Evolutionary conservation across 179 eudicot species (phyloP).

Genomic region (Spergularia azorica): DNA sequence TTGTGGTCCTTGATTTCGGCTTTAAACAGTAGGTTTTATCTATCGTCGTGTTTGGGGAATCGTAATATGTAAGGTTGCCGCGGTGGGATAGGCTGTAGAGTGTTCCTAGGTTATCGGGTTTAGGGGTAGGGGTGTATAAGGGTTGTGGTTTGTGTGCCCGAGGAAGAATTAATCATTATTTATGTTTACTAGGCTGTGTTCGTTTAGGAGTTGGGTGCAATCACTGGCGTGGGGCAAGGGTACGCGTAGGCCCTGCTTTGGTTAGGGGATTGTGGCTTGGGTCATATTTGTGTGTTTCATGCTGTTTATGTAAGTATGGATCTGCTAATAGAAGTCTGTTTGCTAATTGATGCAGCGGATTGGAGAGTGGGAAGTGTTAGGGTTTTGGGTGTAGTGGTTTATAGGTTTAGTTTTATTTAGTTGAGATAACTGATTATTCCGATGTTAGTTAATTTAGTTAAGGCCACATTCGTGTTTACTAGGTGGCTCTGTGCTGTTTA

Average conservation of each 20-base stretch:
- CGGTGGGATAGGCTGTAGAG: background rate
- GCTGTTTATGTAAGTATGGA: background rate
- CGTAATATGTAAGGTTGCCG: background rate
- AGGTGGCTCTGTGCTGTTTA: background rate
- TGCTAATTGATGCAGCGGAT: background rate
- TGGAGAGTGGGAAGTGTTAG: background rate
- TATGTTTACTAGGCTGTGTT: background rate
- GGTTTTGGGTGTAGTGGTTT: background rate
- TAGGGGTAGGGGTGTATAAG: background rate
- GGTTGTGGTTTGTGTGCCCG: background rate
- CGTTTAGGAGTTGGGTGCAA: background rate
- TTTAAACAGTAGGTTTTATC: background rate
- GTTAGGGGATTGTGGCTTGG: background rate
- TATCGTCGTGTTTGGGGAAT: background rate
- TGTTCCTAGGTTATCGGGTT: background rate
- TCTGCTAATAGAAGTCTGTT: background rate
- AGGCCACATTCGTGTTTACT: background rate
- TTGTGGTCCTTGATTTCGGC: background rate
- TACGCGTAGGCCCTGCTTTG: background rate
- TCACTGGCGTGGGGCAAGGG: background rate
- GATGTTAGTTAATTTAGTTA: background rate
- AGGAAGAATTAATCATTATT: background rate
- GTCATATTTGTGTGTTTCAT: background rate
- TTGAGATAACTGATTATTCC: background rate
- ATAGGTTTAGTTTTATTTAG: background rate